Evolutionary conservation across 768 basidiomycete genomes (phyloP), one percentile per base, ranked within the genome.

Genomic region (Clathrus columnatus): DNA sequence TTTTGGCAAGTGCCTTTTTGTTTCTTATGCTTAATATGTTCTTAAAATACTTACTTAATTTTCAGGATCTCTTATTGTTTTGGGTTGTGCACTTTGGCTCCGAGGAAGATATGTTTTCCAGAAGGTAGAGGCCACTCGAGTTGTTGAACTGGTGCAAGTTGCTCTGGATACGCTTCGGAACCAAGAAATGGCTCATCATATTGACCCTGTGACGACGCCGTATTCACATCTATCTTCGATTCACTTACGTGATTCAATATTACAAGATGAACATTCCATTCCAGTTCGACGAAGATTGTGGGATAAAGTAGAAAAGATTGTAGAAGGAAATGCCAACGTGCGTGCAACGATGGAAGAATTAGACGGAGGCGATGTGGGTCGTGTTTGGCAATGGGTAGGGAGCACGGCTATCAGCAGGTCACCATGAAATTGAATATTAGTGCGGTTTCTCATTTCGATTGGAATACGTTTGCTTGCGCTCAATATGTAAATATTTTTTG

Each of bases 321-420:
- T 96, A 3, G 92, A 94, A 69, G 81, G 83, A 53, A 96, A 96
- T 71, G 80, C 89, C 27, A 96, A 96, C 68, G 88, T 96, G 43
- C 80, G 89, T 59, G 83, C 82, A 27, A 87, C 86, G 66, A 72
- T 91, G 51, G 87, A 88, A 68, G 92, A 95, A 68, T 79, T 88
- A 47, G 76, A 75, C 58, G 85, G 85, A 61, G 91, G 92, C 10
- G 91, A 94, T 68, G 90, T 91, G 70, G 76, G 84, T 70, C 80
- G 89, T 60, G 91, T 91, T 54, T 95, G 92, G 92, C 73, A 85
- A 56, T 95, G 92, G 92, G 81, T 91, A 27, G 91, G 91, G n/a
- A 70, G 70, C 54, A 48, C 46, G 17, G 48, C 57, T 44, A 44
- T 32, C 18, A 27, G 28, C 24, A 48, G 42, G 44, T 55, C 54